Conservation (phyloP, 2,329 filamentous ascomycete species). For the Escovopsis sp. region DNA sequence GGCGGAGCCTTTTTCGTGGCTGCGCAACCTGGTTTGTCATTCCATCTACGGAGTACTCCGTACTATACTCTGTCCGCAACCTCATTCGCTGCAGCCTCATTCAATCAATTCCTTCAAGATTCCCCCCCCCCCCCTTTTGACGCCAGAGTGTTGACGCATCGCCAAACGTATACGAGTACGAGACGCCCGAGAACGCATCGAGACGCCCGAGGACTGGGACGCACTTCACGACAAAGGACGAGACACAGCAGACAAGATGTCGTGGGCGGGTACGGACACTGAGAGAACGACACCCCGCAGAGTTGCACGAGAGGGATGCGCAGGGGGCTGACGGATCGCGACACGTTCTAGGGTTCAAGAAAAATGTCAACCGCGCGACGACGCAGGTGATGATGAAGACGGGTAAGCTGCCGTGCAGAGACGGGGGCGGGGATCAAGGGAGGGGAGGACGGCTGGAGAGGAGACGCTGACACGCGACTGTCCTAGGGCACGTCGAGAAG, state of each 20-base stretch:
- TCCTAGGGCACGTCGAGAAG: slow-evolving; percentile 80
- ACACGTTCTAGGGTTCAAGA: slow-evolving; percentile 39
- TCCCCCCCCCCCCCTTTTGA: background rate
- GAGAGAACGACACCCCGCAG: slow-evolving; percentile 13
- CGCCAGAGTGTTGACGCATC: background rate
- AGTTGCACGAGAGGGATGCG: slow-evolving; percentile 3
- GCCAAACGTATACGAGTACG: too few relatives aligned
- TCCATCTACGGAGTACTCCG: background rate
- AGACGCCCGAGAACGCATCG: too few relatives aligned
- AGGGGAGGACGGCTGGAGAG: slow-evolving; percentile 6
- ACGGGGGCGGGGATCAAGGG: too few relatives aligned
- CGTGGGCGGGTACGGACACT: slow-evolving; percentile 47
- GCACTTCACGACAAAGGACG: slow-evolving; percentile 1
- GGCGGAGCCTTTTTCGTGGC: slow-evolving; percentile 15
- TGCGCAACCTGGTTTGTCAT: slow-evolving; percentile 13
- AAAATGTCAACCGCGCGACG: slow-evolving; percentile 95
- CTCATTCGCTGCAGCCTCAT: slow-evolving; percentile 6
- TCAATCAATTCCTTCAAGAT: slow-evolving; percentile 14
- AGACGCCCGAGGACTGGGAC: too few relatives aligned
- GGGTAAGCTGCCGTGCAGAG: slow-evolving; percentile 32
- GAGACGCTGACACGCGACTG: background rate
- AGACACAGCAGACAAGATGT: slow-evolving; percentile 33
- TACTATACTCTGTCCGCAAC: background rate
- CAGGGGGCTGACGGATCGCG: slow-evolving; percentile 16
- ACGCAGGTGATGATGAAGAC: slow-evolving; percentile 99